Evolutionary conservation across 2,329 filamentous ascomycete genomes (phyloP).

Genomic region (Trichophyton mentagrophytes): DNA sequence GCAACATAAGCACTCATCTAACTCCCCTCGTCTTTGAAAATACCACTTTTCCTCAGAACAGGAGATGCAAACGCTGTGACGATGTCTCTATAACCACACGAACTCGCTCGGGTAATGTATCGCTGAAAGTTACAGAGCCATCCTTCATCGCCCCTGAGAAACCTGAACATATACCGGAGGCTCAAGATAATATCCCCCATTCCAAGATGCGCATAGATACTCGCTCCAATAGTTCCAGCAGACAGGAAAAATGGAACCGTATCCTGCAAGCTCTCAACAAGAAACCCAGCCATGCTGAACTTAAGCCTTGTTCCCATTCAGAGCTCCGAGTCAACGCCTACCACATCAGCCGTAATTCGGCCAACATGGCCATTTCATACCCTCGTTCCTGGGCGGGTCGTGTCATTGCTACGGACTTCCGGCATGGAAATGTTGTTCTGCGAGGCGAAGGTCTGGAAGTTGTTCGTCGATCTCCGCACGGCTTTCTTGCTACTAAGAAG

Average conservation of each 20-base stretch:
- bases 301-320: not conserved
- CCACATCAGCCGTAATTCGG: constrained; percentile 16
- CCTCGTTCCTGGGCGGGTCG: constrained; percentile 22
- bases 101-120: constrained; percentile 12
- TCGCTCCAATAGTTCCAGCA: not conserved
- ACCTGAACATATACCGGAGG: not conserved
- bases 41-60: not conserved
- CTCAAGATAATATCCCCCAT: not conserved
- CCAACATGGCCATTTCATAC: constrained; percentile 19
- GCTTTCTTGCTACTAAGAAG: constrained; percentile 12
- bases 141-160: constrained; percentile 7
- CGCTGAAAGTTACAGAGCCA: constrained; percentile 15
- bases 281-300: not conserved
- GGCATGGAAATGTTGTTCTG: constrained; percentile 14
- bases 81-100: constrained; percentile 13
- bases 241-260: not conserved
- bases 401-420: constrained; percentile 15
- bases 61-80: not conserved
- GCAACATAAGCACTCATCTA: constrained; percentile 39
- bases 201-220: not conserved
- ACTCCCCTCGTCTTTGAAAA: constrained; percentile 24
- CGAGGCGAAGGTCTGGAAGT: constrained; percentile 17
- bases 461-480: constrained; percentile 7
- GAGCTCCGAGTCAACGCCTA: constrained; percentile 7
- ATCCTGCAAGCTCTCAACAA: not conserved